Evolutionary conservation across 2,329 filamentous ascomycete genomes (phyloP), one percentile per base, ranked within the genome.

Genomic region (Colletotrichum coccodes): DNA sequence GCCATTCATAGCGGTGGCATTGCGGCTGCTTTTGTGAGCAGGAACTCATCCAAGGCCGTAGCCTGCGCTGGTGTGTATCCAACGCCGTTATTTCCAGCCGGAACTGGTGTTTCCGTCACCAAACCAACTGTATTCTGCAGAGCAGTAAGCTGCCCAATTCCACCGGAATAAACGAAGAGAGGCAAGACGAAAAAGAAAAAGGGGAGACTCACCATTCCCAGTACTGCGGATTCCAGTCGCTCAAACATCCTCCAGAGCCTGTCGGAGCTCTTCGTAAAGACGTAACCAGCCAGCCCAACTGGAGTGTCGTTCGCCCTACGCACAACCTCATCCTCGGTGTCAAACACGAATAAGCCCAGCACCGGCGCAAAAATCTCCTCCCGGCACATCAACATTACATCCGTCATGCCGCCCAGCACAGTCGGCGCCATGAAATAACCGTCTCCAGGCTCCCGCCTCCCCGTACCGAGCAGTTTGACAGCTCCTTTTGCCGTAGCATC

Each of bases 351-450:
- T 1, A 94, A 77, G 1, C 89, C 90, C 0, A 91, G 91, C 0
- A 94, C 88, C 3, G 92, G 92, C 0, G 92, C 92, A 73, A 95
- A 95, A 0, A 91, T 94, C 79, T 95, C 92, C 75, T 94, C 92
- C 0, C 82, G 81, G 11, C 87, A 86, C 44, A 94, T 81, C 44
- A 84, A 80, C 92, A 94, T 94, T 36, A 90, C 84, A 60, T 83
- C 81, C 21, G 80, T 92, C 85, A 92, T 92, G 58, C 89, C 88
- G 21, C 88, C 86, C 62, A 94, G 85, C 26, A 94, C 87, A 0
- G 92, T 94, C 0, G 90, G 90, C 72, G 91, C 85, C 80, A 89
- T 94, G 82, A 93, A 94, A 78, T 92, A 23, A 91, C 92, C 2
- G 92, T 82, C 44, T 91, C 86, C 7, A 87, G 82, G 61, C 83